Evolutionary conservation across 345 rosid genomes (phyloP), one percentile per base, ranked within the genome.

Genomic region (Salix koriyanagi): DNA sequence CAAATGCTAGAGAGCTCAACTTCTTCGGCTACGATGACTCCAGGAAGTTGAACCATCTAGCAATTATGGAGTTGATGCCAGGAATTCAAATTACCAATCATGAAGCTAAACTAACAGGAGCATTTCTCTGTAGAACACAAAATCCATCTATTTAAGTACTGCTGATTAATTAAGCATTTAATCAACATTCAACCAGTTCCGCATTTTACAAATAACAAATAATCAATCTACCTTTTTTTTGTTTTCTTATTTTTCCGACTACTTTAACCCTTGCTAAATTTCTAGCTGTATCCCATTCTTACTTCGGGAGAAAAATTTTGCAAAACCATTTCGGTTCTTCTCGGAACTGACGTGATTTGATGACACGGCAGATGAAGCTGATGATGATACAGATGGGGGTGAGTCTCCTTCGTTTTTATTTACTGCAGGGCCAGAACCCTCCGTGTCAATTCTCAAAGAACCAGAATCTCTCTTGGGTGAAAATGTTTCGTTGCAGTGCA

Each of bases 211-310:
- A 37, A 48, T 58, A n/a, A 75, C 30, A 58, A 30, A 74, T 30
- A 41, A 23, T 56, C n/a, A 66, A 23, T 61, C 11, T 25, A 25
- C 67, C 41, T 16, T 61, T 36, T 36, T 23, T 11, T 19, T 11
- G 26, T 61, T 23, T 32, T 34, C 48, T 41, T 72, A 67, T 30
- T 34, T 15, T 41, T 42, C 46, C 46, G 46, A 42, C 14, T 42
- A 42, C 46, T 42, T 10, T 34, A 39, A 21, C 37, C 64, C 48
- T 23, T 28, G n/a, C 85, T 90, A 93, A 76, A 95, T 90, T 67
- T 89, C 96, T 58, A 93, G 84, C 67, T 93, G 97, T 73, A 95
- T 87, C 73, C 99, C 96, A n/a, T 90, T 91, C 88, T 93, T 91
- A 67, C 91, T 93, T 64, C 94, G 83, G 1, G 94, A 88, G 87